These are phyloP conservation scores for Hyaloscypha hepaticicola DNA, from an alignment of 495 filamentous ascomycete species.

Conservation along the genomic window DNA sequence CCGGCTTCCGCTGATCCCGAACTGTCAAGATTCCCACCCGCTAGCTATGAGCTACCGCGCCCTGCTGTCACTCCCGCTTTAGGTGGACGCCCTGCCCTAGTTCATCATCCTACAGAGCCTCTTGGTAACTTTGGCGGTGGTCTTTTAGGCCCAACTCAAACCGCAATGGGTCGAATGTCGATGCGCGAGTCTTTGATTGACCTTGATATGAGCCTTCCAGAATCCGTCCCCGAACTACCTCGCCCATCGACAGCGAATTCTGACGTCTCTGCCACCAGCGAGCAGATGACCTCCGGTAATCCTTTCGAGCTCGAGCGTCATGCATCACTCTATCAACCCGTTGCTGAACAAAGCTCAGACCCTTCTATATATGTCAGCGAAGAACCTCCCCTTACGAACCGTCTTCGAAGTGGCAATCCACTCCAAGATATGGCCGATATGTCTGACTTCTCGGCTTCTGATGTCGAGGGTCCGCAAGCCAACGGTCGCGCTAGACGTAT, in stretches of 20 bases:
- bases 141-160: conserved; percentile 1
- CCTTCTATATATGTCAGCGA: conserved; percentile 53
- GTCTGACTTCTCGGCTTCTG: conserved; percentile 29
- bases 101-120: conserved; percentile 52
- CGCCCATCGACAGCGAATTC: conserved; percentile 56
- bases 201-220: conserved; percentile 48
- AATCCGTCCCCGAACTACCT: conserved; percentile 28
- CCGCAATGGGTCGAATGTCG: conserved; percentile 16
- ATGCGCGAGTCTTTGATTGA: conserved; percentile 37
- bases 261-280: conserved; percentile 38
- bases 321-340: conserved; percentile 45
- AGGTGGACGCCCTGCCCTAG: conserved; percentile 43
- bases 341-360: conserved; percentile 32
- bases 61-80: conserved; percentile 29
- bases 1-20: conserved; percentile 52
- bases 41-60: conserved; percentile 18
- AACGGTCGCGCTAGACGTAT: conserved; percentile 5
- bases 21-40: conserved; percentile 44
- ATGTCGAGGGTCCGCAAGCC: conserved; percentile 18
- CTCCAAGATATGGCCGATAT: conserved; percentile 18
- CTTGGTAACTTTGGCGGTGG: conserved; percentile 42
- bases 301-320: conserved; percentile 56
- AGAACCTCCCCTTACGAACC: conserved; percentile 33
- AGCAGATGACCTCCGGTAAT: conserved; percentile 38
- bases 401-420: conserved; percentile 1